Conservation (phyloP, 2,329 filamentous ascomycete genomes). For the Esteya vermicola region DNA sequence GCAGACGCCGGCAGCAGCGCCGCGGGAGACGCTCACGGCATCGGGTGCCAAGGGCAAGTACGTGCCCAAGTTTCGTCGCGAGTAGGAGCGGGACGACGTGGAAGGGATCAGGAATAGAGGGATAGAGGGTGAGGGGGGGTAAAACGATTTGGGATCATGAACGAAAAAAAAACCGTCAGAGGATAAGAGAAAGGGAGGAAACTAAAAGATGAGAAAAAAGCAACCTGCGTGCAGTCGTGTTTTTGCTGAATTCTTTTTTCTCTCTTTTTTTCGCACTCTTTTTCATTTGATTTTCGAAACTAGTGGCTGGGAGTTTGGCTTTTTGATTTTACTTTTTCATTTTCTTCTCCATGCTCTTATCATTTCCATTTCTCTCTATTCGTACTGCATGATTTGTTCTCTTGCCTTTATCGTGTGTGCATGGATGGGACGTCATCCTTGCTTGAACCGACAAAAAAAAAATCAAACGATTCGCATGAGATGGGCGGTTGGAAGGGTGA, state of each 20-base stretch:
- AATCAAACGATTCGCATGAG: too few species aligned
- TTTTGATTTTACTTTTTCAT: neutral
- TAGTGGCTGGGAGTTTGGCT: neutral
- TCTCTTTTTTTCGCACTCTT: neutral
- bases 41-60: conserved; percentile 43
- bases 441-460: too few species aligned
- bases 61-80: conserved; percentile 32
- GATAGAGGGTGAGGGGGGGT: neutral
- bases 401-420: too few species aligned
- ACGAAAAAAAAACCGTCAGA: neutral
- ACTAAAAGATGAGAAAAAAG: neutral
- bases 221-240: neutral
- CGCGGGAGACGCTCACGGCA: conserved; percentile 35
- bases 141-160: too few species aligned
- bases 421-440: too few species aligned
- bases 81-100: too few species aligned
- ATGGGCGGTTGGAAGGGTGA: neutral
- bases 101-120: conserved; percentile 9
- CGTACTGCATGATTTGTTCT: neutral
- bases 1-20: conserved; percentile 23
- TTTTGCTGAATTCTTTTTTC: neutral
- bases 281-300: neutral
- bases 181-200: neutral
- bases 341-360: neutral
- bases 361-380: neutral